phyloP scores from a whole-genome alignment of 1,284 basidiomycete genomes.

The Pseudozyma tsukubaensis region DNA sequence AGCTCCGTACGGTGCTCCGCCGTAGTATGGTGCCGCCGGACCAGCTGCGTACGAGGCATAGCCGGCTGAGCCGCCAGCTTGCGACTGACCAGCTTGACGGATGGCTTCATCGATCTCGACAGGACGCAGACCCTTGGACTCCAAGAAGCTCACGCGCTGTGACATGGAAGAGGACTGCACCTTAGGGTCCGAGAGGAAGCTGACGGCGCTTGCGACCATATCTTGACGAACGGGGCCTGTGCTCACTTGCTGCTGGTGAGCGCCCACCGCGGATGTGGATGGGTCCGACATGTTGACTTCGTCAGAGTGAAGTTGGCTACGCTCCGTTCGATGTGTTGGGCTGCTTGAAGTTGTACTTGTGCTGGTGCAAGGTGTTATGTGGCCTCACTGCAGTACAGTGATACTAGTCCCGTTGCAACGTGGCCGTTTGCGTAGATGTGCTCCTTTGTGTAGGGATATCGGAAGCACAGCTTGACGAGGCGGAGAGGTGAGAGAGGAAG shows the following conservation, averaged over 20 bases:
- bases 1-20: conserved; percentile 30
- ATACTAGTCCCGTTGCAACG: too few species aligned
- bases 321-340: neutral
- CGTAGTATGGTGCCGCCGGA: conserved; percentile 44
- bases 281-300: conserved; percentile 39
- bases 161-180: conserved; percentile 78
- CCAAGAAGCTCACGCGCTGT: conserved; percentile 90
- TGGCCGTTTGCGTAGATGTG: too few species aligned
- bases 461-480: neutral
- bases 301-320: neutral
- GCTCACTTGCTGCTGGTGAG: conserved; percentile 29
- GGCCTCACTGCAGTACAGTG: too few species aligned
- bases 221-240: conserved; percentile 52
- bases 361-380: neutral
- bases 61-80: conserved; percentile 21
- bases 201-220: conserved; percentile 63
- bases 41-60: conserved; percentile 37
- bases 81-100: conserved; percentile 69
- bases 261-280: conserved; percentile 42
- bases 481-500: neutral
- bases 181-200: conserved; percentile 71
- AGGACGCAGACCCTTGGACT: conserved; percentile 87
- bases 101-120: conserved; percentile 89
- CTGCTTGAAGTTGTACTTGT: neutral
- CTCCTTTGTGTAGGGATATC: too few species aligned